Base-by-base conservation (phyloP, 2,329 filamentous ascomycete genomes). In the Cladosporium sp. region DNA sequence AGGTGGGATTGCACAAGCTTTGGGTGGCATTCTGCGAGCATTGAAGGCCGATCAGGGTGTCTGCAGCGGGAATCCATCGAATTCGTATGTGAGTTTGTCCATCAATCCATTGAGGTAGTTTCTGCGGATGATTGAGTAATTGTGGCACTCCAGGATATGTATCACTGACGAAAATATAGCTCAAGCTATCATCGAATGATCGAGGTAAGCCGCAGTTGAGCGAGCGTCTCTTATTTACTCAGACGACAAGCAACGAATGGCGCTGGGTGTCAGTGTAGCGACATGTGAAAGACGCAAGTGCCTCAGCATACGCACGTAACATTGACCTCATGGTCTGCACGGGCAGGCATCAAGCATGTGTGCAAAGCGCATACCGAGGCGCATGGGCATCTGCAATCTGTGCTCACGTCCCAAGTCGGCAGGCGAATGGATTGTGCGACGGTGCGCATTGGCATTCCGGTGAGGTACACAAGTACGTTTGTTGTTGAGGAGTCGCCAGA, bases 401-500 rank as follows among this genome's bases (percentile, higher is more conserved):
- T 57, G 53, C 53, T 3, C 7, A 30, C 53, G n/a, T 23, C 28
- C n/a, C 16, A 21, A 57, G 30, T 34, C n/a, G 53, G 53, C 49
- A 28, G 25, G 23, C n/a, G 49, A 26, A 53, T 53, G 18, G 49
- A 36, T 23, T 36, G 21, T 57, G 53, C 28, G 53, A 34, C 53
- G n/a, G 26, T 36, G 16, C 16, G 53, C 53, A 57, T 13, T 56
- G 51, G 51, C 53, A 53, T 28, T 53, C 49, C 49, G 49, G 49
- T 53, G 53, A 57, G 53, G 53, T 34, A 36, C 48, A 51, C 21
- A 21, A 36, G 30, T 30, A 25, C 8, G 53, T n/a, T 16, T 34
- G 53, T 28, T 36, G 28, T 30, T 57, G 28, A 32, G 53, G 53
- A 57, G 53, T 57, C 18, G 53, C 8, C 53, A 57, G 56, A 58